Conservation (phyloP, 305 asterid genomes). For the Solanum hybrid region DNA sequence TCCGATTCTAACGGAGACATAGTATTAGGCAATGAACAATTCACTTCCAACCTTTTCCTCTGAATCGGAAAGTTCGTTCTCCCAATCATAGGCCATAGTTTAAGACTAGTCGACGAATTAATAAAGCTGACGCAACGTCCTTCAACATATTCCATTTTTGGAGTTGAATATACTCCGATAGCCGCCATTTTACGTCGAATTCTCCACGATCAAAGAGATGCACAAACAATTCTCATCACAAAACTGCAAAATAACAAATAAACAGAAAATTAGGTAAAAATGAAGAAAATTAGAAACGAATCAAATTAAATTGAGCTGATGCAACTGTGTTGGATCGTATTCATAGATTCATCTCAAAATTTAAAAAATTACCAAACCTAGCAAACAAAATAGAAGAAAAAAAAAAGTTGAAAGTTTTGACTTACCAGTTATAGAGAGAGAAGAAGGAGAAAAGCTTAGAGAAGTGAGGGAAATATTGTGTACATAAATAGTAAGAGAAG, state of each 20-base stretch:
- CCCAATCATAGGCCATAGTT: constrained; percentile 12
- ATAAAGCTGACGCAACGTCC: constrained; percentile 21
- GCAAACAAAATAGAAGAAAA: background rate
- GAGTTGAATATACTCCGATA: constrained; percentile 42
- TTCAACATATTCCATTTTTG: constrained; percentile 40
- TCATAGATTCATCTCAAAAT: background rate
- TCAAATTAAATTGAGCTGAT: background rate
- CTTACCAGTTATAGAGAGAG: background rate
- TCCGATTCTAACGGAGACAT: constrained; percentile 33
- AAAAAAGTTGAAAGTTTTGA: background rate
- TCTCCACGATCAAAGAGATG: background rate
- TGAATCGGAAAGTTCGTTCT: constrained; percentile 1
- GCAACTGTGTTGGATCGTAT: background rate
- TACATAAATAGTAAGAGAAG: background rate
- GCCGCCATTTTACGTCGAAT: constrained; percentile 32
- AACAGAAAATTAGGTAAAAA: background rate
- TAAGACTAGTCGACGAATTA: constrained; percentile 26
- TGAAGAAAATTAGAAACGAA: background rate
- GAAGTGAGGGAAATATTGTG: background rate
- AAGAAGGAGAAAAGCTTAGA: background rate
- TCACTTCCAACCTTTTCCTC: constrained; percentile 13
- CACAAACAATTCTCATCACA: constrained; percentile 2
- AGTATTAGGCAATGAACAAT: constrained; percentile 41
- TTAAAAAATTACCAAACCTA: background rate
- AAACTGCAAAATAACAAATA: background rate